A percentile compares a stretch with the other conserved stretches of the same genome.
Conservation (phyloP, 139 green algal genomes). For the Picochlorum sp. region DNA sequence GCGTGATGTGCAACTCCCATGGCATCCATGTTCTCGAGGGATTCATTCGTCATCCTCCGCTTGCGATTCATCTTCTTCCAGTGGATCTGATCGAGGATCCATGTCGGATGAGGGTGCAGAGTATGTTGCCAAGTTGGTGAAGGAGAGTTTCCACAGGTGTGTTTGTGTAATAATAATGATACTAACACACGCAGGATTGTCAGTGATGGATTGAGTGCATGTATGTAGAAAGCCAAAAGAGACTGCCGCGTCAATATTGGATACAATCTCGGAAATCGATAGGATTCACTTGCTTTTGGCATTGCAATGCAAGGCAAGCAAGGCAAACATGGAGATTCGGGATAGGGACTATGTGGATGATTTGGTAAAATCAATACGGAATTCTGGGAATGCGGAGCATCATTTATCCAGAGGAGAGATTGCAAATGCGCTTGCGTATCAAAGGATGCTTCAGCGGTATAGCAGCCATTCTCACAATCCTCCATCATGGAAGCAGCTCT, state of each 20-base stretch:
- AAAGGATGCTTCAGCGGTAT: slow-evolving; percentile 16
- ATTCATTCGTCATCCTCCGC: too few relatives aligned
- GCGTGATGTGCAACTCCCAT: too few relatives aligned
- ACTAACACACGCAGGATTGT: too few relatives aligned
- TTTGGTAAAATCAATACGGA: slow-evolving; percentile 12
- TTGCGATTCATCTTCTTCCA: too few relatives aligned
- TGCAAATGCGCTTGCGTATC: slow-evolving; percentile 19
- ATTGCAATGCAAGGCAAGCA: slow-evolving; percentile 11
- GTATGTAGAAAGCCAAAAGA: slow-evolving; percentile 13
- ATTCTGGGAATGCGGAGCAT: background rate
- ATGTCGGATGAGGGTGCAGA: too few relatives aligned
- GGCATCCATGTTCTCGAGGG: too few relatives aligned
- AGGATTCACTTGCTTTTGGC: slow-evolving; percentile 30
- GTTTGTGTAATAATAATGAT: too few relatives aligned
- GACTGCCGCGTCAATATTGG: slow-evolving; percentile 18
- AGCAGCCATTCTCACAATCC: slow-evolving; percentile 5
- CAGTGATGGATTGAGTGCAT: too few relatives aligned
- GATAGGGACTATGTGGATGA: slow-evolving; percentile 23
- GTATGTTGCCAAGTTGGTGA: too few relatives aligned
- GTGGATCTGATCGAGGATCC: too few relatives aligned
- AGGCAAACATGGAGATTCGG: background rate
- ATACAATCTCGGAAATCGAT: slow-evolving; percentile 20
- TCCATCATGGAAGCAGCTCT: slow-evolving; percentile 18
- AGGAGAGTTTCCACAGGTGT: too few relatives aligned
- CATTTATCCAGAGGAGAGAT: slow-evolving; percentile 16